A percentile compares a stretch with the other conserved stretches of the same genome.
phyloP scores from a whole-genome alignment of 805 yeast genomes.

The Pichia phayaonensis region DNA sequence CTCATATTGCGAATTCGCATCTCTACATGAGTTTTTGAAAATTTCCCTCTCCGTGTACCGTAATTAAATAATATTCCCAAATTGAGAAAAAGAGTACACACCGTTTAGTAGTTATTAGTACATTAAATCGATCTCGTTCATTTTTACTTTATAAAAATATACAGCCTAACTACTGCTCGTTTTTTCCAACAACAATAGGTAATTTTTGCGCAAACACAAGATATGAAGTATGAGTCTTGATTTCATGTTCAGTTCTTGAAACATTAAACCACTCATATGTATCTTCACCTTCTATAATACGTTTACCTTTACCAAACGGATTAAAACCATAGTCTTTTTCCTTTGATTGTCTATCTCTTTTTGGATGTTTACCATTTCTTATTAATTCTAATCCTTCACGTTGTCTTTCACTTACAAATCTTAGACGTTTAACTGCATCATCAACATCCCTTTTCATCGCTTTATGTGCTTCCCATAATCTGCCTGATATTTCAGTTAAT shows the following conservation, averaged over 20 bases:
- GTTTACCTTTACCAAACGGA: constrained; percentile 87
- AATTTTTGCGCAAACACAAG: constrained; percentile 71
- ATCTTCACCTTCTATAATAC: constrained; percentile 83
- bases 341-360: constrained; percentile 8
- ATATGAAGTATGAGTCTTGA: constrained; percentile 91
- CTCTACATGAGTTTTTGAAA: neutral
- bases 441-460: constrained; percentile 76
- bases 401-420: constrained; percentile 72
- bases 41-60: neutral
- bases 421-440: constrained; percentile 72
- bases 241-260: constrained; percentile 75
- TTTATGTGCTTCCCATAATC: constrained; percentile 79
- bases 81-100: neutral
- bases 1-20: neutral
- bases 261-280: constrained; percentile 75
- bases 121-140: neutral
- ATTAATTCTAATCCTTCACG: constrained; percentile 51
- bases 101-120: neutral
- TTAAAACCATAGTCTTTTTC: constrained; percentile 52
- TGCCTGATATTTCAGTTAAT: constrained; percentile 85
- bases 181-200: neutral
- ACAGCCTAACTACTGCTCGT: neutral
- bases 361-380: constrained; percentile 12
- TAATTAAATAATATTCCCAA: no score
- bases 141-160: neutral